Percentiles rank a stretch among this genome's conserved stretches.
Evolutionary conservation across 345 rosid species (phyloP).

Genomic region (Dipteronia sinensis): DNA sequence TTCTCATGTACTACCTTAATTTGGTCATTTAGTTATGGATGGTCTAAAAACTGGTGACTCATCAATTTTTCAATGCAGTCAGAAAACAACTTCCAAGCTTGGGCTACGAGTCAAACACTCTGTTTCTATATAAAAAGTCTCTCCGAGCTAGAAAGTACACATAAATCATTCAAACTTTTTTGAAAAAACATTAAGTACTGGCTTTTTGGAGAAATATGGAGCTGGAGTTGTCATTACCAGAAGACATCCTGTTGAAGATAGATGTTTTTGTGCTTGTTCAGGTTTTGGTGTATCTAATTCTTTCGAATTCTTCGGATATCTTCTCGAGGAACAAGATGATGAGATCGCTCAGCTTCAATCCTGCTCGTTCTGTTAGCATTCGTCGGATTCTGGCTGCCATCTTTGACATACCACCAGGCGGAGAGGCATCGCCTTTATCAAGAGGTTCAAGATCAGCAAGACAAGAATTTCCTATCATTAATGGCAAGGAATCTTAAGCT

Average conservation of each 20-base stretch:
- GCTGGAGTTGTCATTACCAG: slow-evolving; percentile 20
- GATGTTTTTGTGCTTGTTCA: slow-evolving; percentile 48
- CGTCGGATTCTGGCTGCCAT: slow-evolving; percentile 47
- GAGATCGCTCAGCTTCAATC: slow-evolving; percentile 47
- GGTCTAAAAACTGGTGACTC: too few species aligned
- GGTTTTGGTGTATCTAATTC: slow-evolving; percentile 52
- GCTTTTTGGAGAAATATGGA: slow-evolving; percentile 3
- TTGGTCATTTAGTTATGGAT: neutral
- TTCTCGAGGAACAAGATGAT: slow-evolving; percentile 45
- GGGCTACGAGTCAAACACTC: slow-evolving; percentile 5
- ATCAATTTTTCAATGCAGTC: neutral
- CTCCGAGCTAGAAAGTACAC: neutral
- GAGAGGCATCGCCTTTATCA: slow-evolving; percentile 37
- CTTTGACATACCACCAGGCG: slow-evolving; percentile 44
- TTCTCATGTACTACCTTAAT: neutral
- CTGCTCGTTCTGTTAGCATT: slow-evolving; percentile 51
- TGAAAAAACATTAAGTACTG: neutral
- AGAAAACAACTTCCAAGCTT: neutral
- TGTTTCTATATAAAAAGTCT: neutral
- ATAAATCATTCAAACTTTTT: neutral
- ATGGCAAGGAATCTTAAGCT: neutral
- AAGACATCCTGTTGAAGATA: slow-evolving; percentile 41
- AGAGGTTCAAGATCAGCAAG: slow-evolving; percentile 18
- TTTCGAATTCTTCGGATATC: slow-evolving; percentile 46
- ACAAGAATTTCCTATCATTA: slow-evolving; percentile 2